Percentiles rank a stretch among this genome's conserved stretches.
Evolutionary conservation across 495 filamentous ascomycete species (phyloP).

Genomic region (Bathelium albidoporum): DNA sequence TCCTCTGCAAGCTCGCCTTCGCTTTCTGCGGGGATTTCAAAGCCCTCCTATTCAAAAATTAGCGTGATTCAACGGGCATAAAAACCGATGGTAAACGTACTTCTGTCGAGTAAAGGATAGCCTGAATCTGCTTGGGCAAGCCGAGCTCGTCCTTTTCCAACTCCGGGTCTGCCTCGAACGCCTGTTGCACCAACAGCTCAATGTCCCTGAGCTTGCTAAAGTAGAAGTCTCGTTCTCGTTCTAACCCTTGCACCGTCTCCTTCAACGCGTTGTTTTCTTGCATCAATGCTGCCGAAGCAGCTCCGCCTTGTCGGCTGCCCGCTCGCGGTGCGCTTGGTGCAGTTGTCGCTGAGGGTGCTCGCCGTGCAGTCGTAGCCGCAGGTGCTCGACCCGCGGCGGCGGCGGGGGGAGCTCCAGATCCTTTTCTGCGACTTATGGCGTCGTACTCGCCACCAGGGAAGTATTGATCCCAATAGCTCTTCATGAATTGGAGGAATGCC

Average conservation of each 20-base stretch:
- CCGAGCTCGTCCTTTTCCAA: constrained; percentile 87
- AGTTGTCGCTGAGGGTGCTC: constrained; percentile 13
- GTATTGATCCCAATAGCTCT: constrained; percentile 96
- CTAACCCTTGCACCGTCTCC: constrained; percentile 37
- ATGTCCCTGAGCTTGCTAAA: constrained; percentile 97
- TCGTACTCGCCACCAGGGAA: constrained; percentile 96
- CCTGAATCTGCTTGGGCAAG: constrained; percentile 86
- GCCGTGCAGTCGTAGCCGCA: constrained; percentile 33
- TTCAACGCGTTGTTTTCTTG: constrained; percentile 67
- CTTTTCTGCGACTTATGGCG: constrained; percentile 74
- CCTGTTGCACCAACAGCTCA: constrained; percentile 82
- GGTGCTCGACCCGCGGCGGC: constrained; percentile 33
- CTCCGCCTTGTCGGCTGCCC: constrained; percentile 37
- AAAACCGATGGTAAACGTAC: constrained; percentile 32
- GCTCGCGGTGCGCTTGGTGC: constrained; percentile 24
- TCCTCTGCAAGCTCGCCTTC: constrained; percentile 48
- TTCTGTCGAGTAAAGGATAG: constrained; percentile 95
- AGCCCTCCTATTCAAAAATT: constrained; percentile 46
- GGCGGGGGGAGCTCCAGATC: constrained; percentile 46
- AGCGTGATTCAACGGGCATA: neutral
- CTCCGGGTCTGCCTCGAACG: constrained; percentile 80
- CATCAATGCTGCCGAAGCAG: constrained; percentile 54
- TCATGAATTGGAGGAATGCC: constrained; percentile 95
- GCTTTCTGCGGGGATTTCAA: constrained; percentile 67
- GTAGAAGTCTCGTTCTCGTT: constrained; percentile 86